Evolutionary conservation across 2,329 filamentous ascomycete genomes (phyloP), one percentile per base, ranked within the genome.

Genomic region (Cladosporium halotolerans): DNA sequence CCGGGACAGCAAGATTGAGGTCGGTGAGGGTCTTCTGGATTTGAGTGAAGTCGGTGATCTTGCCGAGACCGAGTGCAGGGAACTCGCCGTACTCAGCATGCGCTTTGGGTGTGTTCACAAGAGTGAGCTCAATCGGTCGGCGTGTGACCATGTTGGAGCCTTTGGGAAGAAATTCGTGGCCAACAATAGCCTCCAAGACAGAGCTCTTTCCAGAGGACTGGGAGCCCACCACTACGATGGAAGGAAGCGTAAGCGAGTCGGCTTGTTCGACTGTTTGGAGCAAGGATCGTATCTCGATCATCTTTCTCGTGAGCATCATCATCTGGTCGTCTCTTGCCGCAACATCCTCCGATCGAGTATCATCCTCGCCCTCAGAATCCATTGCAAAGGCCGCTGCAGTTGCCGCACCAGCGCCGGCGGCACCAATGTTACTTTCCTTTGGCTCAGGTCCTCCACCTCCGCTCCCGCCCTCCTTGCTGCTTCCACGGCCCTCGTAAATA

Each of bases 121-220:
- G 80, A 0, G 93, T 99, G 53, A 99, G 79, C 72, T 99, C 93
- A 67, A 99, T 99, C 0, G 93, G 93, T 55, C 93, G 80, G 39
- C 95, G 81, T 8, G 93, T 99, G 46, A 99, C 93, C 93, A 99
- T 99, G 66, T 99, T 99, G 40, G 85, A 85, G n/a, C 93, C 93
- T 71, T 99, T 99, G 5, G 93, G 95, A 43, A 99, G 74, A 62
- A 99, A 99, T 64, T 99, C 93, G 66, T 99, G 93, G 4, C 93
- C 95, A 52, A 99, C 95, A 57, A 99, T 95, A 16, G 93, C 89
- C 70, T 99, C 93, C 45, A 99, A 71, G 1, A 99, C 93, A 1
- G 93, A 99, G 66, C 92, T 97, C 75, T 99, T 99, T 39, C 93
- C 93, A 0, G 93, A 97, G 0, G 93, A 99, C 68, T 99, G 93